phyloP scores from a whole-genome alignment of 1,139 yeast species.

The Torulaspora pretoriensis region DNA sequence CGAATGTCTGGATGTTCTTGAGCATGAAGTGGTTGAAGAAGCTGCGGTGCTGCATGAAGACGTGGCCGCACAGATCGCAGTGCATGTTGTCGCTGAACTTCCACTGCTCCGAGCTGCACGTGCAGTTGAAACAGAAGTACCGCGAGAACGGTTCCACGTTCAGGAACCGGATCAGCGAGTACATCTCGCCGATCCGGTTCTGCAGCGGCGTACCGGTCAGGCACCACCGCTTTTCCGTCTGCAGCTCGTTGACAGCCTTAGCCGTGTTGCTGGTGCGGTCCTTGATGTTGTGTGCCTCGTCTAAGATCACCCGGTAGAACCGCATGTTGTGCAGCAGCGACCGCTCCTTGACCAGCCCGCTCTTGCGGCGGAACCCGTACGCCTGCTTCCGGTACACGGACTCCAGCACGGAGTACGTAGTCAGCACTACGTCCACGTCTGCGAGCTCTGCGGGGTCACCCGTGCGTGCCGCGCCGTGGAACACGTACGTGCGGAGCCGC shows the following conservation, averaged over 20 bases:
- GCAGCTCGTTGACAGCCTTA: slow-evolving; percentile 74
- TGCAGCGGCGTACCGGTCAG: slow-evolving; percentile 94
- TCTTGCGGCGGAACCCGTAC: slow-evolving; percentile 75
- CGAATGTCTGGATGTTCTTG: slow-evolving; percentile 83
- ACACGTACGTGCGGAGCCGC: slow-evolving; percentile 59
- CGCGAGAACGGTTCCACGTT: slow-evolving; percentile 80
- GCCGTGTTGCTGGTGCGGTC: slow-evolving; percentile 93
- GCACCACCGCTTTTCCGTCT: slow-evolving; percentile 79
- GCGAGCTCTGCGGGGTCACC: slow-evolving; percentile 51
- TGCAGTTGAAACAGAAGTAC: slow-evolving; percentile 89
- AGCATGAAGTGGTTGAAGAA: slow-evolving; percentile 93
- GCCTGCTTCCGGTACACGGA: slow-evolving; percentile 78
- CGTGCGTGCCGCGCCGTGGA: slow-evolving; percentile 80
- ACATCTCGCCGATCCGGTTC: slow-evolving; percentile 92
- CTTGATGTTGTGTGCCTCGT: slow-evolving; percentile 96
- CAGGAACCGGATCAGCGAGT: slow-evolving; percentile 80
- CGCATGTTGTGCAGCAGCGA: slow-evolving; percentile 70
- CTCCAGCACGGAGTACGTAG: slow-evolving; percentile 89
- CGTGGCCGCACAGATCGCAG: slow-evolving; percentile 83
- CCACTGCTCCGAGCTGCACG: slow-evolving; percentile 80
- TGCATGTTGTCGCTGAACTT: slow-evolving; percentile 72
- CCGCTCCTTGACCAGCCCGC: slow-evolving; percentile 65
- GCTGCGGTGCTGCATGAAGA: slow-evolving; percentile 91
- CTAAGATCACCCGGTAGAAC: slow-evolving; percentile 85
- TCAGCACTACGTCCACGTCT: slow-evolving; percentile 74